Evolutionary conservation across 495 filamentous ascomycete species (phyloP).

Genomic region (Ramalina intermedia): DNA sequence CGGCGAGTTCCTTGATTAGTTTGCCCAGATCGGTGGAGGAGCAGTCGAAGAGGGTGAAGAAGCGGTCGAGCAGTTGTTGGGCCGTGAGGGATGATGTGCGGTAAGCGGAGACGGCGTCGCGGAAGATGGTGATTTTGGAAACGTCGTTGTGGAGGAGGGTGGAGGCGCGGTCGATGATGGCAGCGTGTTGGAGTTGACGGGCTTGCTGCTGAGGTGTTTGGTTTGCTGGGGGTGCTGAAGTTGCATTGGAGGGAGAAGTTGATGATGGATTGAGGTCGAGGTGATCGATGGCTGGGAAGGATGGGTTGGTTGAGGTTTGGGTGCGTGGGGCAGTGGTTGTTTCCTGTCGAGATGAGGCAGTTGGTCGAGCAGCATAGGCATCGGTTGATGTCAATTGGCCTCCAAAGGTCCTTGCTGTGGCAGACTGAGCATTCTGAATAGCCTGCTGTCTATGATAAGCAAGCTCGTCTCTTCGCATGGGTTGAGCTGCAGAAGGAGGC

Average conservation of each 20-base stretch:
- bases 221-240: constrained; percentile 1
- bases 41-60: constrained; percentile 72
- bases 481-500: constrained; percentile 65
- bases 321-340: constrained; percentile 27
- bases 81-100: constrained; percentile 51
- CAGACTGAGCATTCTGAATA: constrained; percentile 71
- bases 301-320: constrained; percentile 14
- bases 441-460: constrained; percentile 90
- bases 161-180: constrained; percentile 72
- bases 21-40: constrained; percentile 68
- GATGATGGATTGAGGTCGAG: constrained; percentile 21
- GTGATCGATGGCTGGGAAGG: constrained; percentile 27
- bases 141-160: constrained; percentile 63
- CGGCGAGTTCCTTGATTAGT: constrained; percentile 79
- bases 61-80: constrained; percentile 62
- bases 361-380: constrained; percentile 30
- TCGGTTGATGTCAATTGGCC: constrained; percentile 54
- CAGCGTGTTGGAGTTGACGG: constrained; percentile 50
- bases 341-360: constrained; percentile 15
- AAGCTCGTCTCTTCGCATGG: constrained; percentile 70
- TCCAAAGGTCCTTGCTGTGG: constrained; percentile 65
- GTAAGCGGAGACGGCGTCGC: constrained; percentile 60
- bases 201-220: constrained; percentile 65
- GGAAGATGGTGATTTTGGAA: constrained; percentile 61
- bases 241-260: constrained; percentile 15